Evolutionary conservation across 805 yeast species (phyloP), one percentile per base, ranked within the genome.

Genomic region (Blastobotrys mokoenaii): DNA sequence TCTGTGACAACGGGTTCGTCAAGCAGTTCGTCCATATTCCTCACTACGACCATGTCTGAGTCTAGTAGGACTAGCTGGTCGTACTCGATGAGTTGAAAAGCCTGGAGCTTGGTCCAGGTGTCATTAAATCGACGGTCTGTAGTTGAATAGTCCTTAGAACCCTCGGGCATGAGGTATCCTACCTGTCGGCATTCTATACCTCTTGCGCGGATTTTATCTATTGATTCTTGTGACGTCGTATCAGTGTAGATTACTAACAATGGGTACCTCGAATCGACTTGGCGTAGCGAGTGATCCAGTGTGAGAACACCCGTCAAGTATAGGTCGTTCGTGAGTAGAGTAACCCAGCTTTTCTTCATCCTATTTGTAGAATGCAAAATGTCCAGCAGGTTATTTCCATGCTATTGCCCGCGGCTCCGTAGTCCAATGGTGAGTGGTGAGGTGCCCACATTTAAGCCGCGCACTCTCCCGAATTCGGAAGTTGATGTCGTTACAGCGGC

Each of bases 91-190:
- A 78, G 61, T 18, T 69, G 64, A 55, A 78, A 78, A 8, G 79
- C 73, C 60, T 74, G 78, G 41, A 78, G 58, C 59, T 78, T 78
- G 25, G 81, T 68, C 81, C 82, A 78, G 51, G 81, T 76, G 55
- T 77, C 82, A 53, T 71, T 64, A 60, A 78, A 78, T 31, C 83
- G 61, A 9, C 73, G 66, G 51, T 79, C 82, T 32, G 67, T 60
- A 9, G 68, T 59, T 51, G 73, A 73, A 46, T 72, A 73, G 51
- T 15, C 45, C 11, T 15, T 16, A 27, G 22, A n/a, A 14, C 56
- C 59, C 1, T 60, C 54, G 1, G 81, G 82, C 3, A 68, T 52
- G 22, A 78, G 59, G 43, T 69, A 64, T 15, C 67, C 65, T 12
- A 76, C 66, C 44, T 61, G 63, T 29, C 67, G 44, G n/a, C n/a